phyloP scores from a whole-genome alignment of 2,329 filamentous ascomycete species.

The Endoconidiophora laricicola region DNA sequence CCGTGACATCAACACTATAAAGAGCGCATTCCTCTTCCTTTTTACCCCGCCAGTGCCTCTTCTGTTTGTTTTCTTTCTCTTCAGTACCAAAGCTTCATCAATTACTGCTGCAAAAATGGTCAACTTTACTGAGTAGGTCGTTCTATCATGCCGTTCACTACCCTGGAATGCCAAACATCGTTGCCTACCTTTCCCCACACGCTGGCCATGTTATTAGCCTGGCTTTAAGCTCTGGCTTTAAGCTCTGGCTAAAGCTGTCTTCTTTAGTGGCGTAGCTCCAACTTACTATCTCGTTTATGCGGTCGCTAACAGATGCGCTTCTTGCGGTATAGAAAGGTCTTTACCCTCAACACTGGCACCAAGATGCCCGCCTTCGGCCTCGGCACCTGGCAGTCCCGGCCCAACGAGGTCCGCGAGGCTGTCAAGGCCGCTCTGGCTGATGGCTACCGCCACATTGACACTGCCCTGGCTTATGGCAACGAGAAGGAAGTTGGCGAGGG shows the following conservation, averaged over 20 bases:
- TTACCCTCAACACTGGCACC: constrained; percentile 57
- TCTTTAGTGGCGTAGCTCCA: background rate
- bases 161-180: no score
- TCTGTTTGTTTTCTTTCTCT: background rate
- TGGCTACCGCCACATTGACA: constrained; percentile 65
- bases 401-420: constrained; percentile 51
- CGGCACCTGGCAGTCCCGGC: constrained; percentile 63
- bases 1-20: no score
- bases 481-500: constrained; percentile 51
- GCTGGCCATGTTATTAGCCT: no score
- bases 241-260: no score
- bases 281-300: background rate
- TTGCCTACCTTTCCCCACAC: no score
- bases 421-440: constrained; percentile 50
- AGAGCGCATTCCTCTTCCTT: no score
- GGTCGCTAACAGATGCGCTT: background rate
- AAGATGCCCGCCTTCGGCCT: constrained; percentile 64
- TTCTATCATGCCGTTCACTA: no score
- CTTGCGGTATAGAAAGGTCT: constrained; percentile 23
- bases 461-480: constrained; percentile 63
- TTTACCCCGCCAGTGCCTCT: background rate
- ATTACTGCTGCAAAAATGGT: background rate
- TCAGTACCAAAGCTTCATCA: background rate
- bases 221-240: no score
- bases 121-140: constrained; percentile 6